Evolutionary conservation across 352 stramenopile genomes (phyloP), one percentile per base, ranked within the genome.

Genomic region (Phytopythium chamaehyphon): DNA sequence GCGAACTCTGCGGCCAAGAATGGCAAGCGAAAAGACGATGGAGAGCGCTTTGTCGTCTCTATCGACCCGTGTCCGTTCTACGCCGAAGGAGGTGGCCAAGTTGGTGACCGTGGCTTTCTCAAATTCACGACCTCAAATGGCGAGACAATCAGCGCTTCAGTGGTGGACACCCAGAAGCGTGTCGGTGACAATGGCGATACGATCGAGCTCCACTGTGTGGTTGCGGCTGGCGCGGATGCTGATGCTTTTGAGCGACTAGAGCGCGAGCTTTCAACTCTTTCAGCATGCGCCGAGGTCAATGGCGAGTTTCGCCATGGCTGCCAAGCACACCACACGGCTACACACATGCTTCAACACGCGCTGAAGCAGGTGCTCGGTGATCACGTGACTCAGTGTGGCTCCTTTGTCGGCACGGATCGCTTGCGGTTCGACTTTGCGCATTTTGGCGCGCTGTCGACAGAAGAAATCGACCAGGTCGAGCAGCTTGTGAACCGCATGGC

Each of bases 361-460:
- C 64, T 95, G 2, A 86, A 87, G 40, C 53, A 63, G 11, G 75
- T 87, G 26, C 49, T 93, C 26, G 80, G 81, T 31, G 69, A 83
- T 35, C 76, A 92, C 54, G 74, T 93, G 39, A 79, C 78, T 3
- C 84, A 95, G 57, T 67, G 64, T 38, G 84, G 84, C 1, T 92
- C 78, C 6, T 73, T 76, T 16, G 81, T 93, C n/a, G 62, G 66
- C 22, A 54, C 51, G 10, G 69, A 88, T 38, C 73, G 75, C 0
- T 63, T 95, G 45, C 78, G 80, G 21, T 95, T 93, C 51, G 83
- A 95, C 58, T 93, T 95, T 55, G 67, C 77, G 42, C 81, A 90
- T 55, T 91, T 93, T 72, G 76, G 81, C 10, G 70, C 65, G 0
- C 50, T 93, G 24, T 78, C 80, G 9, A 26, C 59, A 15, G 80